Conservation (phyloP, 345 rosid genomes). For the Linum usitatissimum region DNA sequence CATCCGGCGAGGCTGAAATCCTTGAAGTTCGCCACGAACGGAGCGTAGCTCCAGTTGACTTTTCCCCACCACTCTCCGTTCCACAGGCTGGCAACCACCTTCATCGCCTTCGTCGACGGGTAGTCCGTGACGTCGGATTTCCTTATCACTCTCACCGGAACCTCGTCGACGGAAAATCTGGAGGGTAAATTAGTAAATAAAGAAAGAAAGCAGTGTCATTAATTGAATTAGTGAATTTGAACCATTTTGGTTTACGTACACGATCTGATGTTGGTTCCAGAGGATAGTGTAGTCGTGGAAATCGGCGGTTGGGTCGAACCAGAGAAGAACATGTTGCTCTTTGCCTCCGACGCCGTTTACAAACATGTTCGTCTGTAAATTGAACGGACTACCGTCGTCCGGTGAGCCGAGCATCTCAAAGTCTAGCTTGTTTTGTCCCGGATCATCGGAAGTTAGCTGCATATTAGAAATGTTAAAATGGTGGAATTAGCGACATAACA, state of each 20-base stretch:
- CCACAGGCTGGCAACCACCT: slow-evolving; percentile 7
- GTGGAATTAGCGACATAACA: no score
- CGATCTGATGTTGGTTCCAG: slow-evolving; percentile 8
- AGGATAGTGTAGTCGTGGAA: slow-evolving; percentile 3
- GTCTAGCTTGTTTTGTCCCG: slow-evolving; percentile 10
- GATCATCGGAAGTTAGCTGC: slow-evolving; percentile 8
- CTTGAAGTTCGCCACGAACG: slow-evolving; percentile 6
- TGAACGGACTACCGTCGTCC: neutral
- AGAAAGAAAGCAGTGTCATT: neutral
- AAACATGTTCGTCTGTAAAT: slow-evolving; percentile 11
- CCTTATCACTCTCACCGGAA: slow-evolving; percentile 10
- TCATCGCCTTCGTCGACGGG: slow-evolving; percentile 4
- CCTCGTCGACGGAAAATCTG: slow-evolving; percentile 8
- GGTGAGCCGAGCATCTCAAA: slow-evolving; percentile 12
- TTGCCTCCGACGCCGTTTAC: slow-evolving; percentile 8
- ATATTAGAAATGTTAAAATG: neutral
- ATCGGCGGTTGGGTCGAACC: slow-evolving; percentile 15
- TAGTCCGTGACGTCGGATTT: neutral
- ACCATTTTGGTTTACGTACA: neutral
- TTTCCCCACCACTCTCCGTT: slow-evolving; percentile 14
- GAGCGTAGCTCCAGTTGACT: slow-evolving; percentile 8
- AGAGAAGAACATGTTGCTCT: slow-evolving; percentile 8
- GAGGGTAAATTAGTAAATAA: no score
- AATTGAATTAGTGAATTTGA: neutral
- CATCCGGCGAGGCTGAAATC: slow-evolving; percentile 6